A percentile compares a stretch with the other conserved stretches of the same genome.
phyloP scores from a whole-genome alignment of 768 basidiomycete genomes.

The Leucogyrophana mollusca region DNA sequence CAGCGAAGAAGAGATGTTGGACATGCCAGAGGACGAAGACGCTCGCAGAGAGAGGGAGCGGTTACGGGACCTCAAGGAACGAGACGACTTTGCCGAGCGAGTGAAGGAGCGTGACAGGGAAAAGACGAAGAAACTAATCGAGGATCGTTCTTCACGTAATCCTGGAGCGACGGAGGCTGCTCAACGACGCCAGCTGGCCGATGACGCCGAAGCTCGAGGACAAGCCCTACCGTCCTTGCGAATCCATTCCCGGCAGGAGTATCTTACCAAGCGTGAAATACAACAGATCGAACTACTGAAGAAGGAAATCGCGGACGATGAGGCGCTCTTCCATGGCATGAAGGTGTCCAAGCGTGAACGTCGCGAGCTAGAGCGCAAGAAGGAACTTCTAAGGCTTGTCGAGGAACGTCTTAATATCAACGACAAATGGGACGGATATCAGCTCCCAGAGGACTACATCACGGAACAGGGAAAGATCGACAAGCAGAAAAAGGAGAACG shows the following conservation, averaged over 20 bases:
- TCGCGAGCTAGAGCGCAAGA: slow-evolving; percentile 84
- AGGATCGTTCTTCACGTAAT: slow-evolving; percentile 87
- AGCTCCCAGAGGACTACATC: slow-evolving; percentile 95
- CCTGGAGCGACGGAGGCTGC: slow-evolving; percentile 79
- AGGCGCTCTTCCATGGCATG: slow-evolving; percentile 88
- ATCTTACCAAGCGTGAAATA: slow-evolving; percentile 92
- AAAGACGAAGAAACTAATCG: slow-evolving; percentile 85
- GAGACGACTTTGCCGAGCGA: slow-evolving; percentile 93
- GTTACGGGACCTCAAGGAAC: slow-evolving; percentile 74
- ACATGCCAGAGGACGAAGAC: slow-evolving; percentile 65
- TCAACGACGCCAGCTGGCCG: slow-evolving; percentile 75
- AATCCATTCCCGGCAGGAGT: slow-evolving; percentile 89
- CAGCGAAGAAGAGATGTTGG: slow-evolving; percentile 38
- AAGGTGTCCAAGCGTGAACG: slow-evolving; percentile 83
- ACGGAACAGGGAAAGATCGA: slow-evolving; percentile 99
- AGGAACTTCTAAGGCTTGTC: slow-evolving; percentile 86
- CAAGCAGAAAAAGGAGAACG: slow-evolving; percentile 92
- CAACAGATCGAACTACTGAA: slow-evolving; percentile 94
- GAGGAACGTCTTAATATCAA: slow-evolving; percentile 94
- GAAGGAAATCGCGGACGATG: slow-evolving; percentile 93
- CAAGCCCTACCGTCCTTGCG: slow-evolving; percentile 70
- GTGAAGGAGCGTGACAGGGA: slow-evolving; percentile 81
- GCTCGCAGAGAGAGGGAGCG: slow-evolving; percentile 70
- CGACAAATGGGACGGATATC: slow-evolving; percentile 95
- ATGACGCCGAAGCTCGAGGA: slow-evolving; percentile 62